Evolutionary conservation across 805 yeast genomes (phyloP).

Genomic region (Lachancea lanzarotensis): DNA sequence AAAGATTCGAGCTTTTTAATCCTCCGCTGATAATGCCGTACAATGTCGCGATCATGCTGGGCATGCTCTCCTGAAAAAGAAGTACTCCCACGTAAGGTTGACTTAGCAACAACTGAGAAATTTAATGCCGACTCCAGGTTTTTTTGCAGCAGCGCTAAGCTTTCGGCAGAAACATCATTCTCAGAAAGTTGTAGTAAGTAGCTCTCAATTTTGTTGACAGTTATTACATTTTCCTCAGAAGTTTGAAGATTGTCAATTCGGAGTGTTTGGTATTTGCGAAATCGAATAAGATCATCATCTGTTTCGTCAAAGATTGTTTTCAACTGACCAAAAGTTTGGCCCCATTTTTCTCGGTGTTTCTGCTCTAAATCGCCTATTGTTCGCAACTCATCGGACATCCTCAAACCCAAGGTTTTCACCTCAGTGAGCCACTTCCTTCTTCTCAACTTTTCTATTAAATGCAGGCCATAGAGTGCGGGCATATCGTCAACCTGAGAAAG

Average conservation of each 20-base stretch:
- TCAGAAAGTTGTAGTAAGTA: constrained; percentile 36
- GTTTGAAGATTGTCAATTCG: not conserved
- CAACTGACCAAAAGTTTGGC: constrained; percentile 45
- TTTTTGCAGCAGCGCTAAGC: constrained; percentile 33
- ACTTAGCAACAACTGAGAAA: constrained; percentile 5
- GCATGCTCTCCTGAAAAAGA: not conserved
- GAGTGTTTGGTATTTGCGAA: not conserved
- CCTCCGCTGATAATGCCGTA: constrained; percentile 61
- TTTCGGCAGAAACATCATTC: constrained; percentile 28
- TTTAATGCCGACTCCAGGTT: constrained; percentile 30
- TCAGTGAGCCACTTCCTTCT: constrained; percentile 46
- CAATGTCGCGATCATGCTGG: constrained; percentile 9
- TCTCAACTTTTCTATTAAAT: constrained; percentile 54
- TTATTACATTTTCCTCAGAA: constrained; percentile 1
- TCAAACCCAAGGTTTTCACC: constrained; percentile 23
- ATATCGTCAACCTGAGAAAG: constrained; percentile 49
- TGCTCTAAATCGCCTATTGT: constrained; percentile 51
- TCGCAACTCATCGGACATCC: constrained; percentile 53
- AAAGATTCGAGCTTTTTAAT: constrained; percentile 72
- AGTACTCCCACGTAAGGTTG: not conserved
- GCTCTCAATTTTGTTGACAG: constrained; percentile 27
- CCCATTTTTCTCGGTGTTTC: constrained; percentile 54
- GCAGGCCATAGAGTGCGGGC: constrained; percentile 67
- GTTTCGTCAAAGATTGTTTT: constrained; percentile 11
- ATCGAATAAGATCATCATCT: not conserved